phyloP scores from a whole-genome alignment of 768 basidiomycete genomes.

The Hysterangium stoloniferum region DNA sequence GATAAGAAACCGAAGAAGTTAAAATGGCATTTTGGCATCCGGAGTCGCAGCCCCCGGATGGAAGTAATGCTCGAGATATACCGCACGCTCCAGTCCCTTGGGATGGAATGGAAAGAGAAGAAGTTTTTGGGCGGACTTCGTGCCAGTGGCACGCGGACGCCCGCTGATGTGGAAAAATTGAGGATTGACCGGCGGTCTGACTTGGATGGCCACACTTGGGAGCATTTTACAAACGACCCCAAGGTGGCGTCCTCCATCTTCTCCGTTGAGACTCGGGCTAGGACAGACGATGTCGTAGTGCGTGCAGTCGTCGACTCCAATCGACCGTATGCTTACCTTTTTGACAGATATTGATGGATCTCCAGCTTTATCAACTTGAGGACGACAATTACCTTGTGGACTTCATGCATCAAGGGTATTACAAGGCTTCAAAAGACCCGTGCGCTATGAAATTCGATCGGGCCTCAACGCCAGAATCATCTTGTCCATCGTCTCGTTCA shows the following conservation, averaged over 20 bases:
- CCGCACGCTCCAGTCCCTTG: conserved; percentile 77
- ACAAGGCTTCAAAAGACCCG: conserved; percentile 61
- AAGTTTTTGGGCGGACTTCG: conserved; percentile 66
- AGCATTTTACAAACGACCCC: conserved; percentile 37
- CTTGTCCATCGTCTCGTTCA: conserved; percentile 5
- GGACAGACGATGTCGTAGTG: conserved; percentile 89
- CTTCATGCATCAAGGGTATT: conserved; percentile 95
- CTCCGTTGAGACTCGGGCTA: conserved; percentile 87
- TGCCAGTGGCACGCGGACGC: conserved; percentile 27
- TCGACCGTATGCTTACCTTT: background rate
- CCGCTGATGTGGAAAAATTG: conserved; percentile 24
- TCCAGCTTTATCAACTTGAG: conserved; percentile 95
- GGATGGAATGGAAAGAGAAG: conserved; percentile 98
- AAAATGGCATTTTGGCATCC: conserved; percentile 97
- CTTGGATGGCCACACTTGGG: conserved; percentile 46
- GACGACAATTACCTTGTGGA: conserved; percentile 95
- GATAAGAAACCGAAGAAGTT: conserved; percentile 70
- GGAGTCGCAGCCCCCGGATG: conserved; percentile 91
- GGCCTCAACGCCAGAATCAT: conserved; percentile 20
- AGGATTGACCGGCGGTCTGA: conserved; percentile 56
- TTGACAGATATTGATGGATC: conserved; percentile 85
- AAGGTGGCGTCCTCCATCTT: conserved; percentile 70
- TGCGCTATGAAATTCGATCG: conserved; percentile 72
- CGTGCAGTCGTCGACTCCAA: conserved; percentile 21
- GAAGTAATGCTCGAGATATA: conserved; percentile 99